Evolutionary conservation across 495 filamentous ascomycete genomes (phyloP).

Genomic region (Aspergillus affinis): DNA sequence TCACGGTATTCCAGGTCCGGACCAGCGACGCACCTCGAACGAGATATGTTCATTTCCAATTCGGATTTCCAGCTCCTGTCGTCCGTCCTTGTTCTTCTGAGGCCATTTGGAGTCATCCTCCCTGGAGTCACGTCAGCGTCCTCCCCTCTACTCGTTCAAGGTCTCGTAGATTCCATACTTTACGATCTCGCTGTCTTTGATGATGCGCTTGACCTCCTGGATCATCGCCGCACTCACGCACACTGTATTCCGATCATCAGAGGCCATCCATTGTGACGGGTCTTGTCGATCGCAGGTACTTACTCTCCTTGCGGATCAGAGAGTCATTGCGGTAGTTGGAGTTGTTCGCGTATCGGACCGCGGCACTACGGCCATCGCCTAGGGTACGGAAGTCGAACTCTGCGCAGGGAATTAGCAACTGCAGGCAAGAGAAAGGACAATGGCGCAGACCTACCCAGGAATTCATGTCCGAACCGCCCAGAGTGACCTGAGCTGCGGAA

Average conservation of each 20-base stretch:
- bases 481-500: slow-evolving; percentile 85
- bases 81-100: slow-evolving; percentile 97
- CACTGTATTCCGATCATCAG: slow-evolving; percentile 61
- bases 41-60: slow-evolving; percentile 96
- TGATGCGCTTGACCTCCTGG: slow-evolving; percentile 91
- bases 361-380: slow-evolving; percentile 91
- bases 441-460: slow-evolving; percentile 66
- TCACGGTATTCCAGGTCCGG: not conserved
- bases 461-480: slow-evolving; percentile 97
- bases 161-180: slow-evolving; percentile 58
- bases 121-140: slow-evolving; percentile 45
- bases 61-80: slow-evolving; percentile 94
- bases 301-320: slow-evolving; percentile 98
- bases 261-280: slow-evolving; percentile 9
- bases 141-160: not conserved
- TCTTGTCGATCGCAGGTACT: slow-evolving; percentile 33
- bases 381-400: slow-evolving; percentile 97
- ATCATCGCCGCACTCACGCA: slow-evolving; percentile 93
- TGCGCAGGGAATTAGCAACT: slow-evolving; percentile 45
- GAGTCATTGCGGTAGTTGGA: slow-evolving; percentile 99
- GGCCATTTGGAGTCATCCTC: slow-evolving; percentile 99
- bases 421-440: not conserved
- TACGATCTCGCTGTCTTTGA: slow-evolving; percentile 97
- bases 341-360: slow-evolving; percentile 97
- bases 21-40: slow-evolving; percentile 70